Base-by-base conservation (phyloP, 2,329 filamentous ascomycete species). In the Phialophora expanda region DNA sequence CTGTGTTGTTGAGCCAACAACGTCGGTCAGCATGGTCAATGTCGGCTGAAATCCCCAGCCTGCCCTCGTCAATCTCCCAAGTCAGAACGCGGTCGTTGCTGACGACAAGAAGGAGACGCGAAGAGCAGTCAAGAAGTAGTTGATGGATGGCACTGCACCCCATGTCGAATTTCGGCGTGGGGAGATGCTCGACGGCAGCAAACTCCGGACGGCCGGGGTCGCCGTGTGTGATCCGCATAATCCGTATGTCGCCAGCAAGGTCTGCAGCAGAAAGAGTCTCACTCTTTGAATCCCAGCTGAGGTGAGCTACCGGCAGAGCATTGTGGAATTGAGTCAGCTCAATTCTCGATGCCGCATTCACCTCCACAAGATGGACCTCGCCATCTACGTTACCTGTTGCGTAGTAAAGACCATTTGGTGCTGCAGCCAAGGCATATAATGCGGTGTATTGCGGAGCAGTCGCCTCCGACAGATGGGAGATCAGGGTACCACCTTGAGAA, bases 341-440 rank as follows among this genome's bases (percentile, higher is more conserved):
- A 24, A 20, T 34, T 24, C 41, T 48, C n/a, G 28, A 54, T 14
- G 14, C 26, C 6, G 26, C 50, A 20, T 26, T 54, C 11, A 41
- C 34, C n/a, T 63, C 61, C n/a, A 38, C 46, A 44, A 66, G 56
- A 56, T 50, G 34, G 28, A 64, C 55, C 20, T 64, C 60, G 48
- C 64, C 64, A 56, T 66, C 60, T 20, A 63, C 61, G 26, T 63
- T 64, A 7, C 60, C 64, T 4, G 48, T 61, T 3, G 34, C 46
- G 20, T 63, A 66, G 14, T 38, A 44, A 3, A 50, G 20, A 6
- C 64, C 64, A 38, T 12, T 20, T 38, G 60, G 64, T 20, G 60
- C 61, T 11, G 55, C 55, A 28, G 64, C 46, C 20, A 66, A 38
- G 20, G 28, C 61, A 14, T 48, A 53, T 22, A 66, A 34, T 32